Evolutionary conservation across 164 flowering plant genomes (phyloP).

Genomic region (Berberis vulgaris): DNA sequence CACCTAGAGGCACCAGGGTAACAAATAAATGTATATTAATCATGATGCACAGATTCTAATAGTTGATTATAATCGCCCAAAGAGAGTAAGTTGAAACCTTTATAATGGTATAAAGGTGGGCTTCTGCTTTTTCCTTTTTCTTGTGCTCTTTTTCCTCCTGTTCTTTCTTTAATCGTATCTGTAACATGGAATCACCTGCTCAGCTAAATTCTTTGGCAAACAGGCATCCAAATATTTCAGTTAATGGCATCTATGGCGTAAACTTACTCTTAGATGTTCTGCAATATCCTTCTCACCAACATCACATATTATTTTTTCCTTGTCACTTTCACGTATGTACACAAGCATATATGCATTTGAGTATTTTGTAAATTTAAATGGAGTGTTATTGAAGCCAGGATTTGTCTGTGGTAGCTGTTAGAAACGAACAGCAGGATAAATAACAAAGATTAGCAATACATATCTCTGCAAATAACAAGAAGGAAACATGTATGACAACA

Average conservation of each 20-base stretch:
- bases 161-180: slow-evolving; percentile 84
- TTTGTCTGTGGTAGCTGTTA: slow-evolving; percentile 76
- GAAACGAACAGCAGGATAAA: slow-evolving; percentile 6
- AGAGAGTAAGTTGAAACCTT: slow-evolving; percentile 36
- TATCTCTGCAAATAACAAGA: neutral
- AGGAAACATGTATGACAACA: neutral
- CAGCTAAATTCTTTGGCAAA: slow-evolving; percentile 5
- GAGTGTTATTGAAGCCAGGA: slow-evolving; percentile 79
- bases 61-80: slow-evolving; percentile 1
- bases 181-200: slow-evolving; percentile 9
- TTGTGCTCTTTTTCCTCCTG: slow-evolving; percentile 90
- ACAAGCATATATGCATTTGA: slow-evolving; percentile 97
- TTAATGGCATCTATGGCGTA: neutral
- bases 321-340: slow-evolving; percentile 86
- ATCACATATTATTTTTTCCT: slow-evolving; percentile 74
- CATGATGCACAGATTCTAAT: neutral
- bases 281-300: slow-evolving; percentile 92
- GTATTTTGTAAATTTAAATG: slow-evolving; percentile 84
- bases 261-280: slow-evolving; percentile 69
- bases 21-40: neutral
- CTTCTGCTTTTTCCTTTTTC: slow-evolving; percentile 79
- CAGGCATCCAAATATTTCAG: neutral
- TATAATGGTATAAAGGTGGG: slow-evolving; percentile 74
- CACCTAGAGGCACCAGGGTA: slow-evolving; percentile 31
- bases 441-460: neutral